These are phyloP conservation scores for Quercus robur DNA, from an alignment of 306 rosid species.

Conservation along the genomic window DNA sequence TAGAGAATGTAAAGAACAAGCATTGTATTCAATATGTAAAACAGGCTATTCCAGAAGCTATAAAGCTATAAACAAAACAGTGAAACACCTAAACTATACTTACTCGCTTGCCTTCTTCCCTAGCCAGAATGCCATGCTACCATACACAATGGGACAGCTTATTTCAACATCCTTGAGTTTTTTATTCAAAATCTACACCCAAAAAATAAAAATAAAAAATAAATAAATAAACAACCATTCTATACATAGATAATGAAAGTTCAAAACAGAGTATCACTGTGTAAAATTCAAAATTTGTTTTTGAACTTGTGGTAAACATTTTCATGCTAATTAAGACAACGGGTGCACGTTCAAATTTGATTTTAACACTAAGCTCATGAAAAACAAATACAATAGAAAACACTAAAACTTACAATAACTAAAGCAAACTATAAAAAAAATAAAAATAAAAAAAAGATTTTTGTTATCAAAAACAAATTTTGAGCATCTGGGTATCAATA, in stretches of 20 bases:
- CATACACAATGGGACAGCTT: conserved; percentile 76
- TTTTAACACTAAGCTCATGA: not conserved
- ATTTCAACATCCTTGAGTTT: conserved; percentile 67
- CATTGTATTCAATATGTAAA: not conserved
- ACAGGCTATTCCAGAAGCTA: conserved; percentile 6
- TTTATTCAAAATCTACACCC: conserved; percentile 56
- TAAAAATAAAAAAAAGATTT: not conserved
- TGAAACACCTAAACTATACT: conserved; percentile 31
- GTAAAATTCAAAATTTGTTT: not conserved
- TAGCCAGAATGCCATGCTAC: conserved; percentile 83
- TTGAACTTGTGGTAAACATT: not conserved
- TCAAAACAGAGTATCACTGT: not conserved
- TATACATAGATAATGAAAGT: not conserved
- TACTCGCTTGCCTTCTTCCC: conserved; percentile 89
- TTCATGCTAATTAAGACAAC: not conserved
- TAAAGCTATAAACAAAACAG: conserved; percentile 14
- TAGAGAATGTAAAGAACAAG: conserved; percentile 11
- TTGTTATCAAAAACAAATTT: not conserved
- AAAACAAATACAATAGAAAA: not conserved
- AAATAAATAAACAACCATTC: not conserved
- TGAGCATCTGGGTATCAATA: conserved; percentile 4
- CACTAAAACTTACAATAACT: not conserved
- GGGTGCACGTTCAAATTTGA: not conserved
- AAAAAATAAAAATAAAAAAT: not conserved
- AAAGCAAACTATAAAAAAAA: conserved; percentile 5